Conservation (phyloP, 139 green algal species). For the Chlamydomonas schloesseri region DNA sequence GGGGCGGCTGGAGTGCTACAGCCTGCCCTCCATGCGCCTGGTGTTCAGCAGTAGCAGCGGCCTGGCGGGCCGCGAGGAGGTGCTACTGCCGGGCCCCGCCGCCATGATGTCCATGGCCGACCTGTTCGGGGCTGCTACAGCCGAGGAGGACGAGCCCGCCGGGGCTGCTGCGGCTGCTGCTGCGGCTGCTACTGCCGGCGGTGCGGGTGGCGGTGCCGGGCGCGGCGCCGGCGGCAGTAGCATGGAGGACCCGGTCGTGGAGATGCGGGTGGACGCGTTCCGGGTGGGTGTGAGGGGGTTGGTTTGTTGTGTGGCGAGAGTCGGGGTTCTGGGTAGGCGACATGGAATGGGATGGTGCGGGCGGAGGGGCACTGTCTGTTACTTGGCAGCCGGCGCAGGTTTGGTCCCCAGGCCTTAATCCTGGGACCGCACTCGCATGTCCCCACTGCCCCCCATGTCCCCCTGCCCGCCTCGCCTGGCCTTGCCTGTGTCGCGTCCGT, state of each 20-base stretch:
- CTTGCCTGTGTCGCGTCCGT: background rate
- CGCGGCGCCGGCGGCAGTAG: background rate
- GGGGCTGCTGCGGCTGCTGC: too few species aligned
- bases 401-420: too few species aligned
- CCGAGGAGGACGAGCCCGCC: too few species aligned
- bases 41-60: conserved; percentile 47
- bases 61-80: conserved; percentile 48
- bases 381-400: too few species aligned
- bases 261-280: conserved; percentile 29
- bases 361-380: too few species aligned
- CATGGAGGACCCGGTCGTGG: conserved; percentile 15
- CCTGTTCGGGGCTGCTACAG: background rate
- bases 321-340: too few species aligned
- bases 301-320: too few species aligned
- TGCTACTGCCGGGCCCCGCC: background rate
- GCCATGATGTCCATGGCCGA: conserved; percentile 24
- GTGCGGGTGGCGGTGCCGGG: background rate
- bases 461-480: too few species aligned
- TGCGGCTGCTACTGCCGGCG: background rate
- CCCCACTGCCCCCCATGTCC: too few species aligned
- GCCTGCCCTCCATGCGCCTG: conserved; percentile 63
- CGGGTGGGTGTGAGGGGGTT: background rate
- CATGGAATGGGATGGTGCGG: too few species aligned
- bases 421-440: too few species aligned
- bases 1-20: conserved; percentile 69